A percentile compares a stretch with the other conserved stretches of the same genome.
Conservation (phyloP, 257 asterid genomes). For the Ocimum tenuiflorum region DNA sequence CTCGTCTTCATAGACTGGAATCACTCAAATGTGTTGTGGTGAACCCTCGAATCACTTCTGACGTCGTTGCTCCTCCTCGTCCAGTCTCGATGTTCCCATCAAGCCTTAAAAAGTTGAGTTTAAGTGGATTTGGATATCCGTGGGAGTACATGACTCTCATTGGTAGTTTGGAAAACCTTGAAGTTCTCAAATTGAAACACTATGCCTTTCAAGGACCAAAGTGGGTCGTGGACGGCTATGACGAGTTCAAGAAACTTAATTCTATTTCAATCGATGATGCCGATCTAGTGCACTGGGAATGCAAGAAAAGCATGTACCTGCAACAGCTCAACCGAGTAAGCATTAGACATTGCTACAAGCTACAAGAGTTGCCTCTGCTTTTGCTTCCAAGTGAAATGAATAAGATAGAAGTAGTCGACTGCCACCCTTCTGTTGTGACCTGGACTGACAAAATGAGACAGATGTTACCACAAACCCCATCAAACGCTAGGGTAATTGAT, state of each 20-base stretch:
- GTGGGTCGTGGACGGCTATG: neutral
- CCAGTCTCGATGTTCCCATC: neutral
- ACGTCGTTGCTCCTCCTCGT: neutral
- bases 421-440: neutral
- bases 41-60: neutral
- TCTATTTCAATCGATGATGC: neutral
- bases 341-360: conserved; percentile 4
- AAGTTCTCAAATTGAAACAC: conserved; percentile 13
- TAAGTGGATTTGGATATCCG: conserved; percentile 12
- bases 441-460: too few relatives aligned
- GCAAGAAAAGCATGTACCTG: too few relatives aligned
- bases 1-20: neutral
- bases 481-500: too few relatives aligned
- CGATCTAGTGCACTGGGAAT: conserved; percentile 4
- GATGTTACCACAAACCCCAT: too few relatives aligned
- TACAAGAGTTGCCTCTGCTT: neutral
- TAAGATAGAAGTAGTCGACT: neutral
- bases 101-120: neutral
- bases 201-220: conserved; percentile 16
- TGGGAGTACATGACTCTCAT: neutral
- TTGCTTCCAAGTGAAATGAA: too few relatives aligned
- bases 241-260: too few relatives aligned
- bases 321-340: neutral
- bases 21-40: conserved; percentile 6
- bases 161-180: conserved; percentile 1